Base-by-base conservation (phyloP, 768 basidiomycete genomes). In the Vishniacozyma victoriae region DNA sequence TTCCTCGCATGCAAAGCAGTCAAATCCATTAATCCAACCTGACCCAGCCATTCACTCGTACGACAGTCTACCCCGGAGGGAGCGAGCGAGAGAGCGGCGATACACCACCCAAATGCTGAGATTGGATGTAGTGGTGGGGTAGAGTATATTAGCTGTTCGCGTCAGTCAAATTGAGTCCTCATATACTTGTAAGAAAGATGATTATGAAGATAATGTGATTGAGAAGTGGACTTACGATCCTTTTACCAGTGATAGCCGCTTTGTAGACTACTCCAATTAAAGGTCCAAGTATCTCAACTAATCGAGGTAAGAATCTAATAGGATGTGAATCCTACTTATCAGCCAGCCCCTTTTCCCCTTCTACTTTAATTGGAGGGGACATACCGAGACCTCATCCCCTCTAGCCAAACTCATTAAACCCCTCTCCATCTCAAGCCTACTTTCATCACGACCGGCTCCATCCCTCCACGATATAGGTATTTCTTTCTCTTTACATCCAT, bases 21-120 rank as follows among this genome's bases (percentile, higher is more conserved):
- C 23, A 71, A 50, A 36, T 69, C 63, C 56, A 65, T 65, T 33
- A 71, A 44, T 2, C 70, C 70, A 5, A 69, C 60, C 39, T 65
- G 63, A 3, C 70, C 70, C 4, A 71, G 31, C 57, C 61, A 70
- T 5, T 9, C 14, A 5, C 5, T 20, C 4, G 29, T 27, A 13
- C 41, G 44, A 0, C 37, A 7, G 14, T 50, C 41, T 16, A 40
- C 23, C 1, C 35, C 15, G 5, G 45, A 19, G 24, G 62, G 59
- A 22, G 55, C 27, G 5, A 64, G 53, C 1, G 62, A 60, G 37
- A 64, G 57, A 0, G 65, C 54, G 49, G 52, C 56, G 3, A 67
- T 62, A 27, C 62, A 65, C 59, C 63, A 71, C 11, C 67, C 70
- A 24, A 67, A 59, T 35, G 66, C 61, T 3, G 53, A 52, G 11